These are phyloP conservation scores for Talaromyces sp. DNA, from an alignment of 2,329 filamentous ascomycete species.

Conservation along the genomic window DNA sequence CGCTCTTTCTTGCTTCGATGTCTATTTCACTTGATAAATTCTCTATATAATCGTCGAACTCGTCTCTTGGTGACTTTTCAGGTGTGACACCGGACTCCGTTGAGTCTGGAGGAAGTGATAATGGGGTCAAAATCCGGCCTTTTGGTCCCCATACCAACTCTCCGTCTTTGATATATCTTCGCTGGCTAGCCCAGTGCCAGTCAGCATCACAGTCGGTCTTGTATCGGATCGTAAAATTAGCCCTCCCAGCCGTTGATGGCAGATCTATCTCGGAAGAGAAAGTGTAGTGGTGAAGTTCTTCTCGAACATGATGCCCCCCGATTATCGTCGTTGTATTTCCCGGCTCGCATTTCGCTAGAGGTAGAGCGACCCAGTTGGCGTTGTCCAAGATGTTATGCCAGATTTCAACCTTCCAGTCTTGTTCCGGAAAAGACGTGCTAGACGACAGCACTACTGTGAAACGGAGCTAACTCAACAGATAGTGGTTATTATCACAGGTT, in stretches of 20 bases:
- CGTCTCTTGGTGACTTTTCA: slow-evolving; percentile 13
- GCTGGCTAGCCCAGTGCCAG: slow-evolving; percentile 43
- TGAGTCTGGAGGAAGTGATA: not conserved
- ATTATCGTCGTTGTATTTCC: slow-evolving; percentile 25
- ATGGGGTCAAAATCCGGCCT: slow-evolving; percentile 6
- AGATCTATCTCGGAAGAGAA: slow-evolving; percentile 27
- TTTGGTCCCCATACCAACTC: slow-evolving; percentile 35
- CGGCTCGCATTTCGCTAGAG: slow-evolving; percentile 42
- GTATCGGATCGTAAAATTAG: slow-evolving; percentile 41
- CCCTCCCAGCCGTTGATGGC: slow-evolving; percentile 22
- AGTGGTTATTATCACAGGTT: not conserved
- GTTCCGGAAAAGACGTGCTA: slow-evolving; percentile 47
- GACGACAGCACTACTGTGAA: slow-evolving; percentile 70
- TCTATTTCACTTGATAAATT: slow-evolving; percentile 28
- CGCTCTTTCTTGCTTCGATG: slow-evolving; percentile 30
- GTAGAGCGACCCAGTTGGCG: slow-evolving; percentile 55
- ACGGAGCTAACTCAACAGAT: slow-evolving; percentile 32
- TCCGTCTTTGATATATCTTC: slow-evolving; percentile 33
- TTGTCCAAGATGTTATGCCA: slow-evolving; percentile 61
- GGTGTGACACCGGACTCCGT: not conserved
- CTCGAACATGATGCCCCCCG: slow-evolving; percentile 12
- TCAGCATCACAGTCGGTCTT: slow-evolving; percentile 28
- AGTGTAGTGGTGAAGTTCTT: slow-evolving; percentile 28
- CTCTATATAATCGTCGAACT: slow-evolving; percentile 29
- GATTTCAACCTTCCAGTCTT: slow-evolving; percentile 66